These are phyloP conservation scores for Fraxinus paxiana DNA, from an alignment of 305 asterid species.

Conservation along the genomic window DNA sequence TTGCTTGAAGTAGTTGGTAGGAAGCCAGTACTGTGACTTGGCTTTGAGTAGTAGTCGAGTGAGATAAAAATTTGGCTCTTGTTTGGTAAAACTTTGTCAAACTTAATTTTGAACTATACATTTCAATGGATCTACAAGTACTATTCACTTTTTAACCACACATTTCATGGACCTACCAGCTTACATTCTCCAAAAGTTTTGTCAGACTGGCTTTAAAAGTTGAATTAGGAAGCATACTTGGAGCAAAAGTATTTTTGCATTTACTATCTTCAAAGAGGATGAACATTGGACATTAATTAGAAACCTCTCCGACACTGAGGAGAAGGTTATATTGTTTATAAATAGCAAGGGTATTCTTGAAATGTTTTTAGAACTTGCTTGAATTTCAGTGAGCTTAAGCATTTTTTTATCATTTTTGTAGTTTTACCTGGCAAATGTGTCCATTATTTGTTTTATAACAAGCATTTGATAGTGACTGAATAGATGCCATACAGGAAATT, in stretches of 20 bases:
- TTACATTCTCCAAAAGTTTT: not conserved
- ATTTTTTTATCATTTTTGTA: not conserved
- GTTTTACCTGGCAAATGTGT: not conserved
- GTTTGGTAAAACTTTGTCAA: not conserved
- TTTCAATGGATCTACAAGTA: not conserved
- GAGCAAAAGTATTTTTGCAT: not conserved
- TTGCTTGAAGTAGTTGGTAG: not conserved
- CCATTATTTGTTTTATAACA: not conserved
- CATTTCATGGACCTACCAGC: not conserved
- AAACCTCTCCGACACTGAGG: not conserved
- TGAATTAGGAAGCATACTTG: not conserved
- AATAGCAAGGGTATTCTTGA: not conserved
- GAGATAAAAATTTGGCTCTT: not conserved
- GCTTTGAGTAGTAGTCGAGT: not conserved
- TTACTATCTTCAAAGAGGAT: not conserved
- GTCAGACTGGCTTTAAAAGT: not conserved
- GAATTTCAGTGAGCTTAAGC: not conserved
- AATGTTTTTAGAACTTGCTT: not conserved
- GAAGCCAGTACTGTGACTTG: not conserved
- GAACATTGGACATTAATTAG: not conserved
- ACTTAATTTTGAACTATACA: not conserved
- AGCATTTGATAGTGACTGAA: slow-evolving; percentile 1
- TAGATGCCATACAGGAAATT: not conserved
- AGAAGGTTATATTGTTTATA: not conserved
- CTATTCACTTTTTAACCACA: not conserved